phyloP scores from a whole-genome alignment of 768 basidiomycete species.

The Phaffia tasmanica region DNA sequence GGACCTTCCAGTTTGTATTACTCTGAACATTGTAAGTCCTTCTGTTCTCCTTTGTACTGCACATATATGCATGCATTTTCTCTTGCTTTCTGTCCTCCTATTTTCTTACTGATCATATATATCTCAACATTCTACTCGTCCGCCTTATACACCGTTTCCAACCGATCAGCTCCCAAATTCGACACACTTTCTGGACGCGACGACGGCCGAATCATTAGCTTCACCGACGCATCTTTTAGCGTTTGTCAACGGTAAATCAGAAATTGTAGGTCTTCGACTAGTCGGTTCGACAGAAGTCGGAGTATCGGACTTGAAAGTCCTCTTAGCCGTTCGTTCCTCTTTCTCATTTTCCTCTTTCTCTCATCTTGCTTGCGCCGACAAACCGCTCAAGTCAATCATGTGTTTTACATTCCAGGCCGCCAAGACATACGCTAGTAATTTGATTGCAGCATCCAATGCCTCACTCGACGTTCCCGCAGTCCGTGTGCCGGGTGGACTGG shows the following conservation, averaged over 20 bases:
- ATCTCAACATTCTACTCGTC: not conserved
- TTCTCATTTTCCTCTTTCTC: not conserved
- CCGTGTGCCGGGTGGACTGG: slow-evolving; percentile 17
- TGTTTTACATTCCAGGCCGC: slow-evolving; percentile 2
- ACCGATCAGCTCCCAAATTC: slow-evolving; percentile 46
- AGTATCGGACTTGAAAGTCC: slow-evolving; percentile 10
- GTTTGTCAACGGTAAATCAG: slow-evolving; percentile 39
- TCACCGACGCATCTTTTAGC: slow-evolving; percentile 52
- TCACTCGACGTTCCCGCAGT: slow-evolving; percentile 10
- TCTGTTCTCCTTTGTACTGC: not conserved
- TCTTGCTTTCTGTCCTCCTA: not conserved
- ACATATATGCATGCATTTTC: not conserved
- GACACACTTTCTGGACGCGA: slow-evolving; percentile 63
- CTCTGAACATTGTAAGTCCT: slow-evolving; percentile 58
- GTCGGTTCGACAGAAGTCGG: slow-evolving; percentile 7
- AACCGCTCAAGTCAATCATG: not conserved
- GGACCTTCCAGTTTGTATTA: slow-evolving; percentile 63
- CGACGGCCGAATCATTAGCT: slow-evolving; percentile 57
- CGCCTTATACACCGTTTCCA: not conserved
- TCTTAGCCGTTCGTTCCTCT: slow-evolving; percentile 8
- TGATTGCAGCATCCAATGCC: slow-evolving; percentile 19
- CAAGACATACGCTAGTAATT: slow-evolving; percentile 15
- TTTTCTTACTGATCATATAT: not conserved
- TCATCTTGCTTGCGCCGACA: not conserved
- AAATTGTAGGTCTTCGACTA: slow-evolving; percentile 10